A percentile compares a stretch with the other conserved stretches of the same genome.
Evolutionary conservation across 1,284 basidiomycete genomes (phyloP).

Genomic region (Cutaneotrichosporon dermatis): DNA sequence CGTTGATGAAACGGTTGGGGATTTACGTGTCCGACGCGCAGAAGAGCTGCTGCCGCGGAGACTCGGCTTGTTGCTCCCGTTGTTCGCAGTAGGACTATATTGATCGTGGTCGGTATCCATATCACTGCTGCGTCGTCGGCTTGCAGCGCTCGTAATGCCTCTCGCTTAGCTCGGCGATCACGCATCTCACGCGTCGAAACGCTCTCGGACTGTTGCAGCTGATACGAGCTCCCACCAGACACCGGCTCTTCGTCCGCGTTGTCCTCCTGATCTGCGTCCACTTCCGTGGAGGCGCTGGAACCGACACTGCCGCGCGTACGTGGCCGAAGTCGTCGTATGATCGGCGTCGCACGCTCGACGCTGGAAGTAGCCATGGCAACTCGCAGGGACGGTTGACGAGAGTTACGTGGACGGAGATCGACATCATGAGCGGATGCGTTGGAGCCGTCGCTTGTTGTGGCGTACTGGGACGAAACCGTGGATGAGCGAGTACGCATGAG

Average conservation of each 20-base stretch:
- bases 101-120: no score
- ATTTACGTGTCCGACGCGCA: neutral
- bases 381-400: neutral
- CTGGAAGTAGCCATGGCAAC: neutral
- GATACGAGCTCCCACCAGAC: neutral
- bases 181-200: neutral
- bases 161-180: neutral
- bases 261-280: slow-evolving; percentile 50
- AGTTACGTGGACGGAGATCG: neutral
- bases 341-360: slow-evolving; percentile 52
- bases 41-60: neutral
- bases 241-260: slow-evolving; percentile 28
- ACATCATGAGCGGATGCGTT: neutral
- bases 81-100: no score
- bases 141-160: slow-evolving; percentile 1
- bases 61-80: no score
- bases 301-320: slow-evolving; percentile 20
- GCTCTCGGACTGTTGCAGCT: neutral
- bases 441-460: slow-evolving; percentile 27
- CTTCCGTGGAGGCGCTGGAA: slow-evolving; percentile 38
- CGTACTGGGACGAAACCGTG: slow-evolving; percentile 33
- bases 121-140: neutral
- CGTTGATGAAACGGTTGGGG: neutral
- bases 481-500: slow-evolving; percentile 24
- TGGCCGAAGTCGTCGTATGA: slow-evolving; percentile 47